Base-by-base conservation (phyloP, 352 stramenopile species). In the Globisporangium radiosum region DNA sequence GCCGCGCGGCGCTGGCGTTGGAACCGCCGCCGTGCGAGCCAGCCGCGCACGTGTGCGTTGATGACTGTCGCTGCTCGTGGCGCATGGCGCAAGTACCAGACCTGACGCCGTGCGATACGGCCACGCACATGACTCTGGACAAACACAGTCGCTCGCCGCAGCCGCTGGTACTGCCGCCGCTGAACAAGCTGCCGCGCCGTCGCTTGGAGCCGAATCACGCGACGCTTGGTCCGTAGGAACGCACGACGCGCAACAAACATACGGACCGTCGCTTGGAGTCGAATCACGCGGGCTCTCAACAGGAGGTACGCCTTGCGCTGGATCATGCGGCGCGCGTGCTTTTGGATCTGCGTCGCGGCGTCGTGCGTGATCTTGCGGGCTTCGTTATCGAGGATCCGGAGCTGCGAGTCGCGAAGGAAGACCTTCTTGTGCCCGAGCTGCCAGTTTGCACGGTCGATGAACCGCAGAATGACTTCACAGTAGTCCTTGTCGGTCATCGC, bases 341-440 rank as follows among this genome's bases (percentile, higher is more conserved):
- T 93, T 47, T 95, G 86, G 49, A 94, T 87, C 33, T 78, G 66
- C 8, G 65, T 89, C 36, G 81, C 82, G 7, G 86, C 86, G 9
- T 93, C 77, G 10, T 88, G 72, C n/a, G 81, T 87, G 61, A 95
- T 89, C 65, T 92, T 94, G n/a, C 85, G 81, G 1, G 78, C 76
- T 64, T 92, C 83, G 36, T 92, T 92, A 53, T 95, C 86, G 15
- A 95, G 62, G 45, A 87, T 78, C 11, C 86, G 82, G 45, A 95
- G 63, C 52, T 94, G 84, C 40, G 79, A 88, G 57, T 95, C 86
- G 49, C 86, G 83, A 54, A 95, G 71, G 43, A 95, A 95, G 0
- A 95, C 86, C 54, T 95, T 95, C 59, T 92, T 92, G 72, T 95
- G 81, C 15, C 86, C 86, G 13, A 95, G 62, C 54, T 95, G 86